These are phyloP conservation scores for Isochrysis galbana DNA, from an alignment of 78 protist genomes.

Conservation along the genomic window DNA sequence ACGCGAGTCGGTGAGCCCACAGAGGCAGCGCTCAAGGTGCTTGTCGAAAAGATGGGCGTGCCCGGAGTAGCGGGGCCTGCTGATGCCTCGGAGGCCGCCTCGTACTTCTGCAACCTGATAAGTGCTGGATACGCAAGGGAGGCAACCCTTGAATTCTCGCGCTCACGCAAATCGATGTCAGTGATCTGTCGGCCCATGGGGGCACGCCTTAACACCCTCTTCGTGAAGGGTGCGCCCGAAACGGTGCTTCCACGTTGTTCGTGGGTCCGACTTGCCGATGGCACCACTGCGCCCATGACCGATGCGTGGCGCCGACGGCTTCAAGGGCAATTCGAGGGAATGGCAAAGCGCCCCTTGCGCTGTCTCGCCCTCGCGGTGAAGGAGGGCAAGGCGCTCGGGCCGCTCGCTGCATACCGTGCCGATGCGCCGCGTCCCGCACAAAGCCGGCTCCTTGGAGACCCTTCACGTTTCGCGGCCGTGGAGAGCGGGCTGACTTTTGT, in stretches of 20 bases:
- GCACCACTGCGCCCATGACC: neutral
- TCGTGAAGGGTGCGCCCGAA: conserved; percentile 80
- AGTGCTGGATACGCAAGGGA: neutral
- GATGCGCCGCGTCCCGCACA: neutral
- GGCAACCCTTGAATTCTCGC: conserved; percentile 71
- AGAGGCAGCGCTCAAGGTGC: conserved; percentile 15
- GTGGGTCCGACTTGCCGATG: conserved; percentile 5
- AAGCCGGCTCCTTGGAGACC: neutral
- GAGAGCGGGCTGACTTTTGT: conserved; percentile 64
- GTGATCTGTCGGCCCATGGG: conserved; percentile 10
- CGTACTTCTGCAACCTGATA: neutral
- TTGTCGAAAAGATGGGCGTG: conserved; percentile 14
- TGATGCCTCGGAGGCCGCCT: neutral
- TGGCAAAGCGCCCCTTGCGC: neutral
- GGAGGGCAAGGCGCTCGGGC: neutral
- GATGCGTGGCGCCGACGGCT: neutral
- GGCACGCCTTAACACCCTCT: neutral
- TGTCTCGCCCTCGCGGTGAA: conserved; percentile 9
- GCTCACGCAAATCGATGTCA: conserved; percentile 73
- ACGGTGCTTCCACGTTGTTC: conserved; percentile 59
- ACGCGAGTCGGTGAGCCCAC: conserved; percentile 21
- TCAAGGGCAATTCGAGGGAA: neutral
- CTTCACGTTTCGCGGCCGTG: conserved; percentile 5
- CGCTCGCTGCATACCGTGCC: neutral
- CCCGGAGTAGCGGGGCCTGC: neutral